Base-by-base conservation (phyloP, 1,284 basidiomycete genomes). In the Flammula alnicola region DNA sequence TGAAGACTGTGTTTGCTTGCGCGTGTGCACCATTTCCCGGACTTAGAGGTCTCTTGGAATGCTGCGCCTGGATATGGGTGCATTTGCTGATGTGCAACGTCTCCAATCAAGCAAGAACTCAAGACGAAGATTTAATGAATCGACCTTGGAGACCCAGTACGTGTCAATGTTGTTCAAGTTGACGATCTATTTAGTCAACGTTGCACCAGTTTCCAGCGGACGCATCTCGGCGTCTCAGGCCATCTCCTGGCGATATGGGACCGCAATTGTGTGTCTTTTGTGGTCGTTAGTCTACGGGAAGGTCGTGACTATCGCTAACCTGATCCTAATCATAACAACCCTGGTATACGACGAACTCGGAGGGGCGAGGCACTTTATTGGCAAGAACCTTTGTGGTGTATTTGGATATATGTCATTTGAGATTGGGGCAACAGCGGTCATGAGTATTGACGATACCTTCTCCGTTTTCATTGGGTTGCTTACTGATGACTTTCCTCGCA, bases 61-160 rank as follows among this genome's bases (percentile, higher is more conserved):
- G 20, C 16, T 11, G 23, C 14, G 8, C 26, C 12, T 42, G 40
- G 40, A 42, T 16, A 3, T 42, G 40, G 40, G 25, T 30, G 12
- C 40, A 42, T 42, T n/a, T 23, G 4, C 16, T 42, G n/a, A 20
- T 42, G 20, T 42, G 40, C 40, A 42, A 42, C 17, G 40, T 42
- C 17, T 42, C 40, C 10, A 42, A 42, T 25, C 40, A 42, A 26
- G 25, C 12, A 14, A 27, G 20, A 16, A n/a, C 40, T 26, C 25
- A 4, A 26, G 25, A 42, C 10, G 40, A 42, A 42, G 40, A 42
- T 14, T 16, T 26, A 29, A 17, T 27, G 16, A 42, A 42, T 29
- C 40, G 26, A n/a, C 40, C 35, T 11, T 37, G 35, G 35, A 3
- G 35, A 11, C 35, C 35, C 11, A n/a, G n/a, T n/a, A n/a, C n/a